Percentiles rank a stretch among this genome's conserved stretches.
phyloP scores from a whole-genome alignment of 768 basidiomycete genomes.

The Lactarius sanguifluus region DNA sequence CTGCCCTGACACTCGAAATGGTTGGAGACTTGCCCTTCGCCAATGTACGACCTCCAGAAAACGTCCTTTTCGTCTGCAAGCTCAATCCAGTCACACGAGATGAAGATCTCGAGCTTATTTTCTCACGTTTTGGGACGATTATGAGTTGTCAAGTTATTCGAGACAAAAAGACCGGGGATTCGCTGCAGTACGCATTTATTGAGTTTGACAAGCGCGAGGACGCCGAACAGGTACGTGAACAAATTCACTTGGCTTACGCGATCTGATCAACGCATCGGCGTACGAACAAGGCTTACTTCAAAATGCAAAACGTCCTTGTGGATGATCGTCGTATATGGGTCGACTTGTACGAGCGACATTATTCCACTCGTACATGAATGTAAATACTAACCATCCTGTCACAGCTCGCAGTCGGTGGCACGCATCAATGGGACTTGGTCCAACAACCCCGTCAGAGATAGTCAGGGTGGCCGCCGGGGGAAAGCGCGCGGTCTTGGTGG shows the following conservation, averaged over 20 bases:
- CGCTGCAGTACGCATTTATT: conserved; percentile 96
- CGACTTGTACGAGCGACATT: conserved; percentile 73
- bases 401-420: conserved; percentile 90
- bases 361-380: conserved; percentile 3
- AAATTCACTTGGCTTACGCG: background rate
- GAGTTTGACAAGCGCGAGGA: conserved; percentile 94
- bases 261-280: background rate
- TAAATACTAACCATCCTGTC: conserved; percentile 30
- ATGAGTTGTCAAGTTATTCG: conserved; percentile 98
- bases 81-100: conserved; percentile 93
- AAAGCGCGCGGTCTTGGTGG: conserved; percentile 34
- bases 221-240: conserved; percentile 76
- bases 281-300: conserved; percentile 84
- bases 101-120: conserved; percentile 96
- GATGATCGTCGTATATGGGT: conserved; percentile 99
- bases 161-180: conserved; percentile 95
- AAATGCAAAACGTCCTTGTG: conserved; percentile 99
- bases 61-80: conserved; percentile 98
- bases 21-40: conserved; percentile 98
- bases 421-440: conserved; percentile 82
- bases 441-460: conserved; percentile 62
- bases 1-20: conserved; percentile 97
- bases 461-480: conserved; percentile 37
- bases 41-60: conserved; percentile 96
- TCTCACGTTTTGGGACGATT: conserved; percentile 91